Conservation (phyloP, 2,329 filamentous ascomycete species). For the Apiospora rasikravindrae region DNA sequence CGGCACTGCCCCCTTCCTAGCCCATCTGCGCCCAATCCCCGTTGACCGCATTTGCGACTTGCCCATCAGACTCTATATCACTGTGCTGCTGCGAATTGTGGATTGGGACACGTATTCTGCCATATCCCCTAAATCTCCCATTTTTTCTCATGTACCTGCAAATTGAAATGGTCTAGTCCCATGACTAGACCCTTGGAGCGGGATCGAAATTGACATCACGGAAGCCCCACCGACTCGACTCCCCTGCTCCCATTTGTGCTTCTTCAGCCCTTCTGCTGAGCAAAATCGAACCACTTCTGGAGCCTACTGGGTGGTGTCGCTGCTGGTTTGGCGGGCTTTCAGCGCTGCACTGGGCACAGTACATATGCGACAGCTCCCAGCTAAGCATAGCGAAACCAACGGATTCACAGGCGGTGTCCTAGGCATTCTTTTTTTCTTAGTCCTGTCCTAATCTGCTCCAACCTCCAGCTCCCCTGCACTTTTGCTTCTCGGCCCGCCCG, state of each 20-base stretch:
- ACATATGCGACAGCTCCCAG: slow-evolving; percentile 9
- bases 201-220: slow-evolving; percentile 16
- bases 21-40: background rate
- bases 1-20: slow-evolving; percentile 4
- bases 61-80: slow-evolving; percentile 7
- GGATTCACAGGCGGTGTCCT: slow-evolving; percentile 13
- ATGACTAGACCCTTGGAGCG: slow-evolving; percentile 12
- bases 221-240: background rate
- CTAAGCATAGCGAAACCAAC: slow-evolving; percentile 6
- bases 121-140: slow-evolving; percentile 8
- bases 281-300: slow-evolving; percentile 15
- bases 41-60: slow-evolving; percentile 7
- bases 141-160: slow-evolving; percentile 8
- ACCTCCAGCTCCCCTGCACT: slow-evolving; percentile 10
- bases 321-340: slow-evolving; percentile 4
- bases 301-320: background rate
- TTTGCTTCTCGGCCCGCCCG: slow-evolving; percentile 14
- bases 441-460: background rate
- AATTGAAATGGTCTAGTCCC: slow-evolving; percentile 14
- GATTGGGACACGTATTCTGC: slow-evolving; percentile 14
- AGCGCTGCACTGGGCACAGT: background rate
- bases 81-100: slow-evolving; percentile 3
- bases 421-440: background rate
- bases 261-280: slow-evolving; percentile 8
- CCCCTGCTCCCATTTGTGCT: slow-evolving; percentile 7